Percentiles rank a stretch among this genome's conserved stretches.
Evolutionary conservation across 2,329 filamentous ascomycete species (phyloP).

Genomic region (Diplodia seriata): DNA sequence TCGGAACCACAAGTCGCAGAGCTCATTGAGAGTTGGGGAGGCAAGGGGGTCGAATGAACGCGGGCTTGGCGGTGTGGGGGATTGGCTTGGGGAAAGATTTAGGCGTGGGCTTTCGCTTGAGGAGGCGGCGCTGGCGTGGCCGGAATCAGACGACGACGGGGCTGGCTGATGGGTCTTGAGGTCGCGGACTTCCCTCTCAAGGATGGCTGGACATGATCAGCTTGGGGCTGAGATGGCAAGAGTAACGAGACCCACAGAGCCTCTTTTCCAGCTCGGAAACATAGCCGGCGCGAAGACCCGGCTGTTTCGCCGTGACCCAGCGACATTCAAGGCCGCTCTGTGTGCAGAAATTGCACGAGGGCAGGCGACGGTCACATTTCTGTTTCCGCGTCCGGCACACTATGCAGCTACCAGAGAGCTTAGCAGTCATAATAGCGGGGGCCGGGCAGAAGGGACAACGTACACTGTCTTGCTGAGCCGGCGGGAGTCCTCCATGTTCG

Average conservation of each 20-base stretch:
- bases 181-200: constrained; percentile 37
- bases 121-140: background rate
- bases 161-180: constrained; percentile 35
- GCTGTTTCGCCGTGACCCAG: constrained; percentile 37
- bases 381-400: constrained; percentile 41
- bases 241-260: constrained; percentile 39
- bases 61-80: constrained; percentile 20
- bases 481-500: constrained; percentile 5
- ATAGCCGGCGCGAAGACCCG: constrained; percentile 55
- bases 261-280: constrained; percentile 48
- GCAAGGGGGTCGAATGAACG: constrained; percentile 36
- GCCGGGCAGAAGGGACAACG: constrained; percentile 2
- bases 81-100: background rate
- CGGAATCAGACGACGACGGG: constrained; percentile 26
- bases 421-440: background rate
- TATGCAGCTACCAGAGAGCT: constrained; percentile 35
- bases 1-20: constrained; percentile 47
- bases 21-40: constrained; percentile 34
- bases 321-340: constrained; percentile 38
- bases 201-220: constrained; percentile 37
- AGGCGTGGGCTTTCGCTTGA: constrained; percentile 22
- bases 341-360: constrained; percentile 38
- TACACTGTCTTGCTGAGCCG: constrained; percentile 38
- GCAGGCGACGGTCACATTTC: constrained; percentile 39
- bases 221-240: background rate